phyloP scores from a whole-genome alignment of 2,329 filamentous ascomycete genomes.

The Neurospora sp. region DNA sequence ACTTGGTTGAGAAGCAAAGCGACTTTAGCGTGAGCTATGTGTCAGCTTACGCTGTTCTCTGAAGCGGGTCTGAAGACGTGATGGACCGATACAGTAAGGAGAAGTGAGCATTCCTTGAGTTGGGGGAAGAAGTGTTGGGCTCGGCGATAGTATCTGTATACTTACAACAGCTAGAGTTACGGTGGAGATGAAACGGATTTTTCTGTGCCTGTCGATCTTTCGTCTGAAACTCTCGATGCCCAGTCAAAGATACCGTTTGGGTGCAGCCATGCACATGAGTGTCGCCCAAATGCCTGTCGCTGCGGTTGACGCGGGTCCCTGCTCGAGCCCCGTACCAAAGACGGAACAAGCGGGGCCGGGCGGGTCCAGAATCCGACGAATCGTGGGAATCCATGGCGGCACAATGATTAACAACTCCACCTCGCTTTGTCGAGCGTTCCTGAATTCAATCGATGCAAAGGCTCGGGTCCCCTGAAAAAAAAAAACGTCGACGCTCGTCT shows the following conservation, averaged over 20 bases:
- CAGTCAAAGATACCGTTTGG: neutral
- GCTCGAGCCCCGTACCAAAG: neutral
- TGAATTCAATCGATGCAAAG: neutral
- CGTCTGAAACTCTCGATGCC: slow-evolving; percentile 18
- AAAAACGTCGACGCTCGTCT: neutral
- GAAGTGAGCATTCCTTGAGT: neutral
- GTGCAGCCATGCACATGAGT: neutral
- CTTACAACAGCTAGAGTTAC: neutral
- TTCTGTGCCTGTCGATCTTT: slow-evolving; percentile 14
- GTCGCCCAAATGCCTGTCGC: neutral
- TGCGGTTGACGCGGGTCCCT: neutral
- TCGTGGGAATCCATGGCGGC: neutral
- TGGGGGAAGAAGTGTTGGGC: neutral
- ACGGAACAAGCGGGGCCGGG: neutral
- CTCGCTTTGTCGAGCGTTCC: neutral
- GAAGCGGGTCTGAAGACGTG: slow-evolving; percentile 5
- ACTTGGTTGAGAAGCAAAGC: slow-evolving; percentile 52
- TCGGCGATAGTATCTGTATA: neutral
- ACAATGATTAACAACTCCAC: neutral
- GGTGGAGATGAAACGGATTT: neutral
- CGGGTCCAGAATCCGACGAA: neutral
- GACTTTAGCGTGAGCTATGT: slow-evolving; percentile 95
- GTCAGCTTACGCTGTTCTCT: slow-evolving; percentile 77
- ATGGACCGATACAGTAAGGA: neutral
- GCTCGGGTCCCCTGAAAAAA: neutral